Evolutionary conservation across 495 filamentous ascomycete species (phyloP).

Genomic region (Penicillium pulvis): DNA sequence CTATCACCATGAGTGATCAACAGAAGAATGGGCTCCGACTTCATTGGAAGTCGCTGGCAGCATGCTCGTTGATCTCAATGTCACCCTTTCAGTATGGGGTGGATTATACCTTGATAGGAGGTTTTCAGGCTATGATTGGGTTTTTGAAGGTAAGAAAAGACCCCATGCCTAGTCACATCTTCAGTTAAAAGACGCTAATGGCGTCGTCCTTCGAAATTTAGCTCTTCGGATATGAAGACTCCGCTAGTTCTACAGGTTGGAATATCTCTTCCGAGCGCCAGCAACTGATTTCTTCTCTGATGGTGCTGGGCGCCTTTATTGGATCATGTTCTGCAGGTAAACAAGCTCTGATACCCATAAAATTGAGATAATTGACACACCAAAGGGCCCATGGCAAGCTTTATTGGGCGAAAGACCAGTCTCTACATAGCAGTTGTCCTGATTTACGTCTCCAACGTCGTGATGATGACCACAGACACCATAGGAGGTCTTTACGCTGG

Average conservation of each 20-base stretch:
- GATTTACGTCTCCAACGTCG: conserved; percentile 51
- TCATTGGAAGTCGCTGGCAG: conserved; percentile 25
- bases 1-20: conserved; percentile 9
- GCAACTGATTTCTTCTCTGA: conserved; percentile 43
- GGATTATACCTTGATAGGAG: conserved; percentile 63
- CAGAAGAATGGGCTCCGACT: conserved; percentile 22
- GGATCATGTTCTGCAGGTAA: conserved; percentile 48
- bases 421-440: conserved; percentile 53
- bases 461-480: conserved; percentile 58
- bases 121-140: conserved; percentile 63
- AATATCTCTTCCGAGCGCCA: conserved; percentile 56
- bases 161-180: neutral
- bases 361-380: neutral
- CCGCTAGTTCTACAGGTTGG: conserved; percentile 49
- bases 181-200: neutral
- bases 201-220: conserved; percentile 11
- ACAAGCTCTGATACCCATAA: neutral
- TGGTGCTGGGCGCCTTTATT: conserved; percentile 63
- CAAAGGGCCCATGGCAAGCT: conserved; percentile 48
- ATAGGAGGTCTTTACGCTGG: conserved; percentile 58
- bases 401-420: conserved; percentile 47
- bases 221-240: conserved; percentile 33
- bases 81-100: conserved; percentile 63
- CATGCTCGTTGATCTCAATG: conserved; percentile 25
- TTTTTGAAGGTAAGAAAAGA: conserved; percentile 48